These are phyloP conservation scores for Cetraspora pellucida DNA, from an alignment of 192 early-diverging fungal genomes.

Conservation along the genomic window DNA sequence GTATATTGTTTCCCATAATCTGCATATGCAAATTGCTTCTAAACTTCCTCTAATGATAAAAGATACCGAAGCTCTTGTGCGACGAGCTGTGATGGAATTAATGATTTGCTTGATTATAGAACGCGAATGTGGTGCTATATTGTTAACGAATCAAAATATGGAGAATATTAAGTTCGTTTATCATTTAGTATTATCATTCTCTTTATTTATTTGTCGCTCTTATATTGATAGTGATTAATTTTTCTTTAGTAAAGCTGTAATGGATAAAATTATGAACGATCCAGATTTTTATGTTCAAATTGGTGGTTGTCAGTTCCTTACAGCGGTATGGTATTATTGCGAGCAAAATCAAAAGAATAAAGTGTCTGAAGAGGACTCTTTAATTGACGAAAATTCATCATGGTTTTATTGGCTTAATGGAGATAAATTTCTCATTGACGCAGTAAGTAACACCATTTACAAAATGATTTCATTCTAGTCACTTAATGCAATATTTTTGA, in stretches of 20 bases:
- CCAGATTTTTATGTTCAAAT: constrained; percentile 55
- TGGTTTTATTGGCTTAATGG: constrained; percentile 53
- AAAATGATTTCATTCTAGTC: not conserved
- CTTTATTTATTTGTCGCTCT: not conserved
- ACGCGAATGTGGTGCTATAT: constrained; percentile 49
- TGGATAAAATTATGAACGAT: constrained; percentile 52
- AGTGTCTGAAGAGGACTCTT: not conserved
- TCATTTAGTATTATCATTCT: not conserved
- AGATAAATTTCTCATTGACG: constrained; percentile 45
- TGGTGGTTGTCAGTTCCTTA: constrained; percentile 50
- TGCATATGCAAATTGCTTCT: constrained; percentile 39
- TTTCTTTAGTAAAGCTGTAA: constrained; percentile 41
- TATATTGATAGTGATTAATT: not conserved
- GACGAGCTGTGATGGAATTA: constrained; percentile 53
- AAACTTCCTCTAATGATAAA: constrained; percentile 49
- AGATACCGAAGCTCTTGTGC: constrained; percentile 56
- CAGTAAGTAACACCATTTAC: constrained; percentile 41
- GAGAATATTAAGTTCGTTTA: constrained; percentile 37
- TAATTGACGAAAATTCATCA: constrained; percentile 31
- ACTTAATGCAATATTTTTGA: not conserved
- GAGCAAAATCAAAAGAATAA: constrained; percentile 41
- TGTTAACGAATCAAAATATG: constrained; percentile 40
- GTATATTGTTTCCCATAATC: constrained; percentile 44
- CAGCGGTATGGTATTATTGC: constrained; percentile 49
- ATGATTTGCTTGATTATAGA: constrained; percentile 52